Evolutionary conservation across 768 basidiomycete genomes (phyloP).

Genomic region (Suillus decipiens): DNA sequence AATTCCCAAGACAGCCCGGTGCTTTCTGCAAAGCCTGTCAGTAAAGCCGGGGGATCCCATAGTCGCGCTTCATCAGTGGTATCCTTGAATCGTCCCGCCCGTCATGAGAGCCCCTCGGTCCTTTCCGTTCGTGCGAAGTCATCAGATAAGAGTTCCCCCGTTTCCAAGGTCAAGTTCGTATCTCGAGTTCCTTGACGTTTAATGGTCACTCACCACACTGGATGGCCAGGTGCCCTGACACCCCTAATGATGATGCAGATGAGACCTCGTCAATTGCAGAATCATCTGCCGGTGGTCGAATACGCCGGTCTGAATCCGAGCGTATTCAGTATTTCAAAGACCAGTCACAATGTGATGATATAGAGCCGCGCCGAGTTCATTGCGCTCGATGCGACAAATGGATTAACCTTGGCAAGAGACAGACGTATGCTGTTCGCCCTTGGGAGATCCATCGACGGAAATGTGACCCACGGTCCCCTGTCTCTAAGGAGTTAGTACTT

Average conservation of each 20-base stretch:
- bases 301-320: constrained; percentile 61
- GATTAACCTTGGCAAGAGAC: constrained; percentile 56
- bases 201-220: background rate
- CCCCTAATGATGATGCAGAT: constrained; percentile 30
- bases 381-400: constrained; percentile 60
- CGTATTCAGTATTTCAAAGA: constrained; percentile 65
- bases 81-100: background rate
- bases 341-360: constrained; percentile 55
- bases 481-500: constrained; percentile 28
- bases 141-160: background rate
- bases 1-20: constrained; percentile 15
- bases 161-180: constrained; percentile 1
- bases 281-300: constrained; percentile 44
- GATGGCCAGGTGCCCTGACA: constrained; percentile 8
- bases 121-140: constrained; percentile 10
- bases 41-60: constrained; percentile 19
- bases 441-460: constrained; percentile 62
- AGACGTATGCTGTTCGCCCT: constrained; percentile 56
- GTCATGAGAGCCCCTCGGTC: constrained; percentile 9
- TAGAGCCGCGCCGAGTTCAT: constrained; percentile 59
- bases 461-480: constrained; percentile 46
- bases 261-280: constrained; percentile 57
- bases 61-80: constrained; percentile 20
- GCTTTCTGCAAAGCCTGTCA: constrained; percentile 23
- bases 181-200: background rate